Base-by-base conservation (phyloP, 2,329 filamentous ascomycete species). In the Apiospora kogelbergensis region DNA sequence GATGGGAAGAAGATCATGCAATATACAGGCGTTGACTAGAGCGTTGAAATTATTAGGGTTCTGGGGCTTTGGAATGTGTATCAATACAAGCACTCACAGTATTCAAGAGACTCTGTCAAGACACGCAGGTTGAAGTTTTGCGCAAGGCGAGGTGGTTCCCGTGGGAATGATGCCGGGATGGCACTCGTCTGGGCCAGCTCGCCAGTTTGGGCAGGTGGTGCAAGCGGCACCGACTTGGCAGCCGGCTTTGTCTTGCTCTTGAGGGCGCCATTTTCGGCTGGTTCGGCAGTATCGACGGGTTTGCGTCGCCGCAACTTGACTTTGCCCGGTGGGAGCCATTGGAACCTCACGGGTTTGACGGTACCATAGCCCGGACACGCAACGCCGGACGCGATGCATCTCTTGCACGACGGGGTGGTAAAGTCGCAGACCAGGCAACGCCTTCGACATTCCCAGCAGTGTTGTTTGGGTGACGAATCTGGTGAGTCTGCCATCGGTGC, bases 361-460 rank as follows among this genome's bases (percentile, higher is more conserved):
- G 72, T 69, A 44, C 68, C 42, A 48, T 79, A 78, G 22, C 76
- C 76, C 5, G 76, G 76, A 64, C 76, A 79, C n/a, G 63, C 33
- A 15, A 70, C 70, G n/a, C 72, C 75, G 3, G 70, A 70, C 1
- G 66, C n/a, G 30, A 70, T 63, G 45, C 77, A 79, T 45, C 76
- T 73, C 17, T 72, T 74, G 68, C 76, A 78, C 57, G 20, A 48
- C 13, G 77, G 76, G 63, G 67, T 69, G 26, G 72, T 73, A 48
- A 73, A 78, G 70, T 78, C 76, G 65, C 76, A 78, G 30, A 77
- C 75, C 17, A 78, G 45, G 40, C 64, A 73, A 3, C 73, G 76
- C 41, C 76, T 73, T 68, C 69, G 73, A 68, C 76, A 78, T 70
- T 78, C 76, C 76, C 75, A 78, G 68, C 76, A 78, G 64, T 78